Percentiles rank a stretch among this genome's conserved stretches.
Evolutionary conservation across 2,329 filamentous ascomycete species (phyloP).

Genomic region (Cladophialophora immunda): DNA sequence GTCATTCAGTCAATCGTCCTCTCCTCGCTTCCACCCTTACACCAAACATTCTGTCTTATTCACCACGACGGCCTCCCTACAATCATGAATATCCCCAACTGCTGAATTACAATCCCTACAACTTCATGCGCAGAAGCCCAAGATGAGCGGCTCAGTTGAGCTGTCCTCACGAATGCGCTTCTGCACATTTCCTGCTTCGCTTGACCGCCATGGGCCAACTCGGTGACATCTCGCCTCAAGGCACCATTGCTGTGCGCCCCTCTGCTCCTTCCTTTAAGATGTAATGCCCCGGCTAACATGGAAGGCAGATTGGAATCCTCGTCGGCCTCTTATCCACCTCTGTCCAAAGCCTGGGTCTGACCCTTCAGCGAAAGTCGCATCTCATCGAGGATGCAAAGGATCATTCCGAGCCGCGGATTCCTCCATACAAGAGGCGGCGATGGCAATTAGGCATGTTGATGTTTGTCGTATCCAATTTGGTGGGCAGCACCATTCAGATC

Average conservation of each 20-base stretch:
- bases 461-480: conserved; percentile 92
- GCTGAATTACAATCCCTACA: background rate
- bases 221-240: conserved; percentile 78
- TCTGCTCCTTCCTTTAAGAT: conserved; percentile 2
- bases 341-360: conserved; percentile 92
- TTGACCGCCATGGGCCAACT: conserved; percentile 69
- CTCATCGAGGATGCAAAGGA: conserved; percentile 96
- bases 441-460: conserved; percentile 98
- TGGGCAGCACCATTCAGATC: conserved; percentile 96
- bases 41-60: background rate
- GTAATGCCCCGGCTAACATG: conserved; percentile 17
- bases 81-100: background rate
- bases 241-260: conserved; percentile 75
- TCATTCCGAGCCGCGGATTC: conserved; percentile 77
- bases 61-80: background rate
- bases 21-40: background rate
- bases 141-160: conserved; percentile 32
- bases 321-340: conserved; percentile 94
- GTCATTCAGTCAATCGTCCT: background rate
- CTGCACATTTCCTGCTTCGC: conserved; percentile 11
- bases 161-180: conserved; percentile 28
- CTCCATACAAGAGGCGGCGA: conserved; percentile 86
- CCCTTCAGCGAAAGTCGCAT: conserved; percentile 96
- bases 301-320: conserved; percentile 80
- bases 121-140: conserved; percentile 29